phyloP scores from a whole-genome alignment of 2,329 filamentous ascomycete genomes.

The Dryadomyces quercus-mongolicae region DNA sequence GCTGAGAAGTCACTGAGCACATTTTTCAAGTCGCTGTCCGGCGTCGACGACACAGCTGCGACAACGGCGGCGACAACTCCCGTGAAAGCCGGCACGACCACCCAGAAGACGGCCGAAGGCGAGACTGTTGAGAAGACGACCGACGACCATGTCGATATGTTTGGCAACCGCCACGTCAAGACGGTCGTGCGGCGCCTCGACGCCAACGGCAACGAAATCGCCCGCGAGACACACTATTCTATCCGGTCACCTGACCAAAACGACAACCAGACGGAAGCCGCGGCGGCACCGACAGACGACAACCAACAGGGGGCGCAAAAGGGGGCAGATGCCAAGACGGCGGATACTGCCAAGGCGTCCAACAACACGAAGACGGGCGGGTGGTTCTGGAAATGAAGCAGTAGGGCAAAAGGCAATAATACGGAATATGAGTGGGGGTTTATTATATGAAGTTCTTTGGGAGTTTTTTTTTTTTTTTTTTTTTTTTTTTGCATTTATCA shows the following conservation, averaged over 20 bases:
- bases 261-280: not conserved
- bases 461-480: no score
- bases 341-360: no score
- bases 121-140: slow-evolving; percentile 23
- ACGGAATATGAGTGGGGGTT: not conserved
- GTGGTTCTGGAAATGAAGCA: slow-evolving; percentile 28
- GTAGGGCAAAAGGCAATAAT: not conserved
- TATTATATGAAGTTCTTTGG: not conserved
- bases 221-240: slow-evolving; percentile 20
- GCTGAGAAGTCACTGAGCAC: slow-evolving; percentile 27
- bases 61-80: not conserved
- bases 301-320: not conserved
- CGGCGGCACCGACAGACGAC: not conserved
- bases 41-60: not conserved
- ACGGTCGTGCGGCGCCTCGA: slow-evolving; percentile 27
- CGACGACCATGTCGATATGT: slow-evolving; percentile 29
- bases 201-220: slow-evolving; percentile 27
- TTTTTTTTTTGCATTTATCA: not conserved
- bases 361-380: slow-evolving; percentile 14
- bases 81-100: not conserved
- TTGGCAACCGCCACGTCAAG: slow-evolving; percentile 30
- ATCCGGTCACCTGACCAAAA: slow-evolving; percentile 6
- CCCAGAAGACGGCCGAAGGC: not conserved
- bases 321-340: not conserved
- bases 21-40: slow-evolving; percentile 23